phyloP scores from a whole-genome alignment of 2,329 filamentous ascomycete genomes.

The Metarhizium album region DNA sequence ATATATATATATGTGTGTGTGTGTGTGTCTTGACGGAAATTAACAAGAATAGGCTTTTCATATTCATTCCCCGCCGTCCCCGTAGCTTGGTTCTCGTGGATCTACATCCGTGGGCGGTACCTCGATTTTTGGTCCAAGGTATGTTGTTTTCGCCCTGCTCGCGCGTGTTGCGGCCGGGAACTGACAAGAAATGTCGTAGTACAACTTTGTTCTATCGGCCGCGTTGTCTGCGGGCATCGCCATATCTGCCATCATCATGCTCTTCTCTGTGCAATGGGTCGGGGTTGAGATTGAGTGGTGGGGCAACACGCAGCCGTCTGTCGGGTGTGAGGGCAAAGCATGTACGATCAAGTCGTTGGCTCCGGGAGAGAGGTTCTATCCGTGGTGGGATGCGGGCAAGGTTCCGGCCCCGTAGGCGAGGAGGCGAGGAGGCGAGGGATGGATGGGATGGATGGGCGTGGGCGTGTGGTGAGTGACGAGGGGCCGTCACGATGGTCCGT shows the following conservation, averaged over 20 bases:
- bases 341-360: slow-evolving; percentile 14
- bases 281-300: slow-evolving; percentile 31
- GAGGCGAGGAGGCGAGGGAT: neutral
- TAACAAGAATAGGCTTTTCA: slow-evolving; percentile 16
- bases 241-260: slow-evolving; percentile 34
- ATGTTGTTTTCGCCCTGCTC: neutral
- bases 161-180: neutral
- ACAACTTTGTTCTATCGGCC: slow-evolving; percentile 37
- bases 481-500: no score
- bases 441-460: neutral
- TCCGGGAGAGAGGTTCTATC: slow-evolving; percentile 17
- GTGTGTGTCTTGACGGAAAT: neutral
- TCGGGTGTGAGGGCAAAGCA: slow-evolving; percentile 14
- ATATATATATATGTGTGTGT: neutral
- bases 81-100: slow-evolving; percentile 36
- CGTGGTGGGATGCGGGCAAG: slow-evolving; percentile 15
- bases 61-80: slow-evolving; percentile 37
- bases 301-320: slow-evolving; percentile 27
- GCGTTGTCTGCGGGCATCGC: slow-evolving; percentile 34
- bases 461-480: no score
- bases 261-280: slow-evolving; percentile 34
- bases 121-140: slow-evolving; percentile 35
- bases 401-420: slow-evolving; percentile 11
- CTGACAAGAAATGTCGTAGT: slow-evolving; percentile 14
- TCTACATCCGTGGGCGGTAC: slow-evolving; percentile 33